A percentile compares a stretch with the other conserved stretches of the same genome.
Conservation (phyloP, 2,329 filamentous ascomycete species). For the Aaosphaeria pasadenensis region DNA sequence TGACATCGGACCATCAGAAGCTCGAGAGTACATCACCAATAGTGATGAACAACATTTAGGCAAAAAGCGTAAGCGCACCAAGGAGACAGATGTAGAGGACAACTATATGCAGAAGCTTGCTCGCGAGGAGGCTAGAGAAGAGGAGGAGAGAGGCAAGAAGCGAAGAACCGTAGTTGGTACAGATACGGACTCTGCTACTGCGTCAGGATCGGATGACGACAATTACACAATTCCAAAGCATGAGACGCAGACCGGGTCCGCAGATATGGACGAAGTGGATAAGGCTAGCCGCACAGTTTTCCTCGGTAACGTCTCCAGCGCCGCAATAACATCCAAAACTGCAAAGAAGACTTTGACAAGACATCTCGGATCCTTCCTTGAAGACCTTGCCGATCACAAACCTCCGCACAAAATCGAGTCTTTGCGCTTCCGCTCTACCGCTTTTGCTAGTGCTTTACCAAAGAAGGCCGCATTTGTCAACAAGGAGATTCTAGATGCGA, state of each 20-base stretch:
- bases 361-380: constrained; percentile 76
- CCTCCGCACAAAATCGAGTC: constrained; percentile 76
- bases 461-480: constrained; percentile 95
- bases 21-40: constrained; percentile 21
- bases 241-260: constrained; percentile 46
- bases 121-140: constrained; percentile 43
- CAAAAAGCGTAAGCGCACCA: constrained; percentile 49
- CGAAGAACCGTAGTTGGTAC: constrained; percentile 15
- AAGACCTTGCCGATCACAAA: constrained; percentile 45
- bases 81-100: constrained; percentile 67
- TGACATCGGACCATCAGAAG: not conserved
- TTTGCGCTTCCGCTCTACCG: constrained; percentile 88
- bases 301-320: constrained; percentile 81
- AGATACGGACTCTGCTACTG: constrained; percentile 12
- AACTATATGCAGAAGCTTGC: constrained; percentile 67
- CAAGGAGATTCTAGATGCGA: constrained; percentile 84
- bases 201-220: constrained; percentile 44
- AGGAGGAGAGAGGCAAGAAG: constrained; percentile 32
- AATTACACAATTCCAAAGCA: constrained; percentile 51
- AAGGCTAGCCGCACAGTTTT: constrained; percentile 91
- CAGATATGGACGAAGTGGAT: constrained; percentile 61
- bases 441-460: constrained; percentile 77
- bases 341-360: constrained; percentile 73
- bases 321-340: constrained; percentile 77
- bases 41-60: constrained; percentile 26